A percentile compares a stretch with the other conserved stretches of the same genome.
These are phyloP conservation scores for Retiboletus flavoniger DNA, from an alignment of 1,284 basidiomycete species.

Conservation along the genomic window DNA sequence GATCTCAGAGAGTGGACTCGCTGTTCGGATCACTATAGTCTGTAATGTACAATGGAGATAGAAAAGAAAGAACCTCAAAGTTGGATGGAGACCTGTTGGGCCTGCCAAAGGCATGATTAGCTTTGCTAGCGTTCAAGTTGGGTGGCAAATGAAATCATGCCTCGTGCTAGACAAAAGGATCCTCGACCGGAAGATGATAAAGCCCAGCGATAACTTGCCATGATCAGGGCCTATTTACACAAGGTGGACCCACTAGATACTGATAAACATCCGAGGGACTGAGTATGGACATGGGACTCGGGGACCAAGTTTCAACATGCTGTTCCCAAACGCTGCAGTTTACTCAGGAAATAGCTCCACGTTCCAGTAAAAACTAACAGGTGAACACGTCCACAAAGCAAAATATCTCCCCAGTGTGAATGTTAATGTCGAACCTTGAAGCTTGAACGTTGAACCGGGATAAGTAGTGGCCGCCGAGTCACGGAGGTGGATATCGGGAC, in stretches of 20 bases:
- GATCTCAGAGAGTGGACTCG: neutral
- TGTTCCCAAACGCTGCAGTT: neutral
- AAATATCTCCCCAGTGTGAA: neutral
- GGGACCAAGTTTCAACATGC: neutral
- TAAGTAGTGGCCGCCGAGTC: neutral
- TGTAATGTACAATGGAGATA: neutral
- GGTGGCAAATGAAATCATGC: neutral
- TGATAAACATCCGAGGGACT: neutral
- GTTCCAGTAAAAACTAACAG: slow-evolving; percentile 3
- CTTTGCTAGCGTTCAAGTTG: neutral
- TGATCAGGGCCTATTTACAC: neutral
- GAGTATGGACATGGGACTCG: neutral
- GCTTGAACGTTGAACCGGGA: neutral
- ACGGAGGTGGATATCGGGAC: neutral
- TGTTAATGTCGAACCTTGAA: neutral
- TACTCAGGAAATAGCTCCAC: neutral
- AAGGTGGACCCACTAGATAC: neutral
- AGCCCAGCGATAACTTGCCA: neutral
- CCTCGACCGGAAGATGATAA: neutral
- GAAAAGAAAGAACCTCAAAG: neutral
- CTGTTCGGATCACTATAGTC: neutral
- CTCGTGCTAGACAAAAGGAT: neutral
- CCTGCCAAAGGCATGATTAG: neutral
- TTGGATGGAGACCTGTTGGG: neutral
- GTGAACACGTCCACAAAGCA: neutral